These are phyloP conservation scores for Teunomyces barrocoloradensis DNA, from an alignment of 805 yeast species.

Conservation along the genomic window DNA sequence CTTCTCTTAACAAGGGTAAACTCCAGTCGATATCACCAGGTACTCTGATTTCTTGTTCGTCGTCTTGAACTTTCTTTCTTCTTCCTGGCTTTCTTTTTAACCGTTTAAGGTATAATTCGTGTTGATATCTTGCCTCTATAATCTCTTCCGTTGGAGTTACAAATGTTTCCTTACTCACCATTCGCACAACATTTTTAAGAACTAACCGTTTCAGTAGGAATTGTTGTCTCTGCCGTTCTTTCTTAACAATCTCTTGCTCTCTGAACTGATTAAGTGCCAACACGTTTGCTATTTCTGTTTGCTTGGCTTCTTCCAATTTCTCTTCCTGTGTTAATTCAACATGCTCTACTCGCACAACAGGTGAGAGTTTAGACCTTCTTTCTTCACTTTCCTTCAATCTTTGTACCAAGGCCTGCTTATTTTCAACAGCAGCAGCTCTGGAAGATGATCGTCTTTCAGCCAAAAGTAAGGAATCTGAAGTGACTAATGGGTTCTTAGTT, in stretches of 20 bases:
- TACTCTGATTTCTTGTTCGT: constrained; percentile 21
- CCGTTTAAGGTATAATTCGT: constrained; percentile 30
- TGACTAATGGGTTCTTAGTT: constrained; percentile 29
- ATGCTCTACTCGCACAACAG: constrained; percentile 38
- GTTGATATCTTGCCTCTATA: constrained; percentile 42
- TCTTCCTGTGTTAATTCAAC: constrained; percentile 68
- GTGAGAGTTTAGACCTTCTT: constrained; percentile 48
- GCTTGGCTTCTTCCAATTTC: constrained; percentile 75
- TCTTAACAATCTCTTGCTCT: constrained; percentile 81
- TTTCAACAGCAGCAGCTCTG: constrained; percentile 73
- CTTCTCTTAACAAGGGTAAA: constrained; percentile 26
- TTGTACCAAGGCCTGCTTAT: constrained; percentile 72
- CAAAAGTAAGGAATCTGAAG: constrained; percentile 50
- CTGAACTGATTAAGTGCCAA: constrained; percentile 72
- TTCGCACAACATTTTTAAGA: constrained; percentile 58
- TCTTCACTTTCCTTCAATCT: constrained; percentile 68
- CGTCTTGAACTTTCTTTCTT: constrained; percentile 38
- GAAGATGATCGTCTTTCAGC: constrained; percentile 67
- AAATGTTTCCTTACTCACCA: constrained; percentile 44
- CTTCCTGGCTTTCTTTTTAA: constrained; percentile 46
- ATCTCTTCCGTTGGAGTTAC: constrained; percentile 67
- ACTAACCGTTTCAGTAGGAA: constrained; percentile 63
- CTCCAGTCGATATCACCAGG: constrained; percentile 32
- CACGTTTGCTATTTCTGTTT: constrained; percentile 76
- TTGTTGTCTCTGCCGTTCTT: constrained; percentile 71